A percentile compares a stretch with the other conserved stretches of the same genome.
Conservation (phyloP, 2,329 filamentous ascomycete genomes). For the Tolypocladium endophyticum region DNA sequence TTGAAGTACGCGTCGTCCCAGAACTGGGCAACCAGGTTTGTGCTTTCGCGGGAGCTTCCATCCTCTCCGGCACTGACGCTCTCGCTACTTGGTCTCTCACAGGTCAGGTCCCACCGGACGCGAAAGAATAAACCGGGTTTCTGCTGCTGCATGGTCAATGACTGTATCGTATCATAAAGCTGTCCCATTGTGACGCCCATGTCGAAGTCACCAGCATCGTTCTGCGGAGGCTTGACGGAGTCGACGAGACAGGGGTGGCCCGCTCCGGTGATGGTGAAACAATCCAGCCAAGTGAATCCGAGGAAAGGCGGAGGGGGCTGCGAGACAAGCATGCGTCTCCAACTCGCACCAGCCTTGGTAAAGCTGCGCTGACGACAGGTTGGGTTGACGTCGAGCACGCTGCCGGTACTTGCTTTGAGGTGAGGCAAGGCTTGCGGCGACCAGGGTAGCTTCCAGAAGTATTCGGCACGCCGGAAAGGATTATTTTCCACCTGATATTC, state of each 20-base stretch:
- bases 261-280: slow-evolving; percentile 3
- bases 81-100: not conserved
- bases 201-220: slow-evolving; percentile 1
- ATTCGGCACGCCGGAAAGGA: slow-evolving; percentile 8
- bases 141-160: not conserved
- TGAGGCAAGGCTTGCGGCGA: slow-evolving; percentile 3
- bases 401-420: slow-evolving; percentile 2
- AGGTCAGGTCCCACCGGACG: slow-evolving; percentile 1
- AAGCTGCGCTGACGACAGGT: slow-evolving; percentile 6
- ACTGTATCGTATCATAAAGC: slow-evolving; percentile 8
- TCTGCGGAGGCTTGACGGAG: not conserved
- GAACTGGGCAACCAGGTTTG: not conserved
- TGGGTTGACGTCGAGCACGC: slow-evolving; percentile 2
- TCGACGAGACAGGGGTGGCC: not conserved
- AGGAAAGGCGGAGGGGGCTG: slow-evolving; percentile 11
- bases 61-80: not conserved
- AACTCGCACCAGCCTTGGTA: slow-evolving; percentile 8
- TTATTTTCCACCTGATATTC: slow-evolving; percentile 1
- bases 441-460: slow-evolving; percentile 9
- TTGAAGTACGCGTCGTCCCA: slow-evolving; percentile 1
- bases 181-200: slow-evolving; percentile 9
- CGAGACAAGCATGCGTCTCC: slow-evolving; percentile 13
- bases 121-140: slow-evolving; percentile 1
- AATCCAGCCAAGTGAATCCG: slow-evolving; percentile 6
- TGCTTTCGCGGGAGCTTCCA: not conserved